Percentiles rank a stretch among this genome's conserved stretches.
Conservation (phyloP, 2,329 filamentous ascomycete species). For the Hypoxylon sp. region DNA sequence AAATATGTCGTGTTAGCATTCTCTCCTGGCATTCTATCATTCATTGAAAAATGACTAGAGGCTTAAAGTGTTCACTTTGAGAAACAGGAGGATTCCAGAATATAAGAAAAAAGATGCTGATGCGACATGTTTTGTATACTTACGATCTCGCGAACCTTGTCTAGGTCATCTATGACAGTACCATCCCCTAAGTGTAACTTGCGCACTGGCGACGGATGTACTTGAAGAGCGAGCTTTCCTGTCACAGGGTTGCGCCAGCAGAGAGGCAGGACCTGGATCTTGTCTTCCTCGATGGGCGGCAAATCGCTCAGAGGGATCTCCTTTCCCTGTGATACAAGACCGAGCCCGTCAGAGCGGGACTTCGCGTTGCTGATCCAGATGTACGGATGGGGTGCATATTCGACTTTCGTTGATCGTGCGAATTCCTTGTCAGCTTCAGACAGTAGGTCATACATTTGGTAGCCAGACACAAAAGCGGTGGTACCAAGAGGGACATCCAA, state of each 20-base stretch:
- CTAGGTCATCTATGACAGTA: conserved; percentile 74
- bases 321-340: conserved; percentile 73
- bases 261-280: conserved; percentile 80
- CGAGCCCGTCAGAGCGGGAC: conserved; percentile 75
- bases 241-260: conserved; percentile 82
- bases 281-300: conserved; percentile 71
- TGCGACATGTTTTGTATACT: too few species aligned
- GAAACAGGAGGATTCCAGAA: too few species aligned
- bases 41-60: too few species aligned
- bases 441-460: conserved; percentile 76
- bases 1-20: too few species aligned
- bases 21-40: too few species aligned
- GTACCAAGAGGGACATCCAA: conserved; percentile 78
- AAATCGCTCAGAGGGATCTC: conserved; percentile 71
- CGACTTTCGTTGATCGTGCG: conserved; percentile 72
- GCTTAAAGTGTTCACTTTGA: too few species aligned
- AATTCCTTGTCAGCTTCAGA: conserved; percentile 75
- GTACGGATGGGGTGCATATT: conserved; percentile 84
- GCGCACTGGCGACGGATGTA: conserved; percentile 78
- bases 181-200: conserved; percentile 76
- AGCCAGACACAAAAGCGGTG: conserved; percentile 79
- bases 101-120: too few species aligned
- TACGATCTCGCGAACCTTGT: conserved; percentile 73
- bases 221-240: conserved; percentile 74
- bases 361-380: conserved; percentile 82